Base-by-base conservation (phyloP, 495 filamentous ascomycete species). In the Cudoniella acicularis region DNA sequence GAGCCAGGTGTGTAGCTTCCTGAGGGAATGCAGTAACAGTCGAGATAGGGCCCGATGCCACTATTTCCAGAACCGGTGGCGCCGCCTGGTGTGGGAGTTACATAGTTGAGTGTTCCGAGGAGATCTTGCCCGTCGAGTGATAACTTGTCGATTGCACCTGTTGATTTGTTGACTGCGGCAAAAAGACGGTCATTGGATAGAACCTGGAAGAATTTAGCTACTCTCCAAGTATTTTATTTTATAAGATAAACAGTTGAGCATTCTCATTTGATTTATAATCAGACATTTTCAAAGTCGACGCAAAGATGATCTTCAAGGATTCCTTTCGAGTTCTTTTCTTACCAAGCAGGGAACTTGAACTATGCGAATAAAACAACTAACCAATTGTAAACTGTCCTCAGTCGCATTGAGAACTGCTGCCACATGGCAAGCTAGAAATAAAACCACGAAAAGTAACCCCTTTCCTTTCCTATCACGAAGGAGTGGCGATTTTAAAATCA, bases 21-120 rank as follows among this genome's bases (percentile, higher is more conserved):
- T 0, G 77, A 78, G 0, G 79, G 80, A 2, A 74, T 76, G 60
- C 80, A 85, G 61, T 83, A 83, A 62, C 81, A 84, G 60, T 83
- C 82, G 16, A 84, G 74, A 56, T 84, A 83, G 1, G 78, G 75
- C 0, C 78, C 78, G 46, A 77, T 72, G 6, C 81, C 79, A 3
- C 66, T 72, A 4, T 70, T 76, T 1, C 78, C 76, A 3, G 70
- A 74, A 1, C 57, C 57, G 10, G 70, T 64, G 1, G 72, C 60
- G 16, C 79, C 77, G 6, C 57, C 57, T 25, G 57, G 57, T 11
- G 57, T 60, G 1, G 57, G 57, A 1, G 49, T 60, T 2, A 53
- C 57, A 36, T 60, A 60, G 23, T 51, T 56, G 13, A 54, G 23
- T 13, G 25, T 21, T 8, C 61, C 61, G 6, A 84, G 66, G 3